Percentiles rank a stretch among this genome's conserved stretches.
Evolutionary conservation across 2,329 filamentous ascomycete species (phyloP).

Genomic region (Fusarium sp.): DNA sequence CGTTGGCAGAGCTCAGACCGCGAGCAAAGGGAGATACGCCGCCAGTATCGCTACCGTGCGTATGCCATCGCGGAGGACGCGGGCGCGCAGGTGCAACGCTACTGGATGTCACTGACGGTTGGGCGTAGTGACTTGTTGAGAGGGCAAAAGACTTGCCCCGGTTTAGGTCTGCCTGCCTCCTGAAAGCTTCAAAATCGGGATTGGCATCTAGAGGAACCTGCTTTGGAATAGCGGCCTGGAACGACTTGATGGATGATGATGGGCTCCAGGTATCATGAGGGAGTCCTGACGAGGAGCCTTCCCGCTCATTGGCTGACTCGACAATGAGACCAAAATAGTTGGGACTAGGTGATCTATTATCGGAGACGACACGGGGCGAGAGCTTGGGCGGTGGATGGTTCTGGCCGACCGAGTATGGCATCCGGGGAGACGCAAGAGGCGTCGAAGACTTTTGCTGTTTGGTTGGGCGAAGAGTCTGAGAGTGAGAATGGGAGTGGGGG

Average conservation of each 20-base stretch:
- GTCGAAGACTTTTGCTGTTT: conserved; percentile 57
- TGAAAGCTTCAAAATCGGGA: conserved; percentile 83
- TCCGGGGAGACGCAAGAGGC: conserved; percentile 61
- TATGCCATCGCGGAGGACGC: conserved; percentile 58
- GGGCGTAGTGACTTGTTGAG: conserved; percentile 56
- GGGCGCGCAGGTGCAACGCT: conserved; percentile 51
- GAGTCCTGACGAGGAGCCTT: conserved; percentile 71
- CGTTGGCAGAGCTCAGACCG: conserved; percentile 34
- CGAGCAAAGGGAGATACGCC: conserved; percentile 48
- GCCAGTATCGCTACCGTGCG: conserved; percentile 56
- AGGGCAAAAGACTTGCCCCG: conserved; percentile 58
- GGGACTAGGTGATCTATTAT: conserved; percentile 69
- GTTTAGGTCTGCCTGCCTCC: conserved; percentile 74
- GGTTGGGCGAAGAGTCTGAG: conserved; percentile 54
- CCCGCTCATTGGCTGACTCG: conserved; percentile 67
- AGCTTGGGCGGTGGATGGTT: conserved; percentile 61
- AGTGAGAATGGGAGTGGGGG: conserved; percentile 52
- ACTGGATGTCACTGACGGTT: conserved; percentile 43
- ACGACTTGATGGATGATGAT: conserved; percentile 74
- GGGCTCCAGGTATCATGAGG: conserved; percentile 79
- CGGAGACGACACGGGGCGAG: conserved; percentile 52
- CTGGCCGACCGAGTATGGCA: conserved; percentile 64
- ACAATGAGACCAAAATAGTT: conserved; percentile 87
- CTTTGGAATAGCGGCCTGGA: conserved; percentile 72
- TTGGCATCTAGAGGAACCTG: conserved; percentile 78